A percentile compares a stretch with the other conserved stretches of the same genome.
Conservation (phyloP, 169 alveolate genomes). For the Condylostoma magnum region DNA sequence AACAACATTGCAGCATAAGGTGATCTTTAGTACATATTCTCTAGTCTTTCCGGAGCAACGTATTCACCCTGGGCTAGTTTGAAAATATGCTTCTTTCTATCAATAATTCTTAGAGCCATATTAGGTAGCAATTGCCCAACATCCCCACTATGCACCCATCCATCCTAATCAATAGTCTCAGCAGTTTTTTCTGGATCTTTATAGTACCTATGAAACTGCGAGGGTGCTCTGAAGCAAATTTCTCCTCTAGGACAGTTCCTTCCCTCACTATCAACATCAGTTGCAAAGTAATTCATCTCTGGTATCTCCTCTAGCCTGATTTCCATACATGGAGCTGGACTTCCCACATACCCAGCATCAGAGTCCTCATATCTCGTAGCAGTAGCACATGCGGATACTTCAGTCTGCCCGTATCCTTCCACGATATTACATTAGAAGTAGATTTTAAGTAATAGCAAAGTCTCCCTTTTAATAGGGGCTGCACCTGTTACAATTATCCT, state of each 20-base stretch:
- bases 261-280: slow-evolving; percentile 45
- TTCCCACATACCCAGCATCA: slow-evolving; percentile 83
- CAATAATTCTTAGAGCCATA: slow-evolving; percentile 89
- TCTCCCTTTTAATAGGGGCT: slow-evolving; percentile 72
- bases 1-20: slow-evolving; percentile 78
- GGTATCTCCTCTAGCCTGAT: slow-evolving; percentile 90
- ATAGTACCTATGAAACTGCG: slow-evolving; percentile 87
- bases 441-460: slow-evolving; percentile 49
- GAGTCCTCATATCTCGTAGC: slow-evolving; percentile 59
- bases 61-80: slow-evolving; percentile 96
- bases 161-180: slow-evolving; percentile 87
- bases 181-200: slow-evolving; percentile 82
- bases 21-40: slow-evolving; percentile 77
- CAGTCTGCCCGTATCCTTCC: slow-evolving; percentile 76
- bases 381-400: slow-evolving; percentile 45
- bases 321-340: slow-evolving; percentile 78
- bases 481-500: slow-evolving; percentile 67
- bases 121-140: slow-evolving; percentile 76
- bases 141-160: slow-evolving; percentile 94
- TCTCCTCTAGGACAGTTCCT: slow-evolving; percentile 76
- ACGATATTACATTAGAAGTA: slow-evolving; percentile 54
- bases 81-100: slow-evolving; percentile 93
- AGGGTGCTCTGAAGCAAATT: slow-evolving; percentile 75
- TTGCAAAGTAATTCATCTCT: slow-evolving; percentile 86
- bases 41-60: slow-evolving; percentile 93